Base-by-base conservation (phyloP, 2,329 filamentous ascomycete species). In the Gaeumannomyces sp. region DNA sequence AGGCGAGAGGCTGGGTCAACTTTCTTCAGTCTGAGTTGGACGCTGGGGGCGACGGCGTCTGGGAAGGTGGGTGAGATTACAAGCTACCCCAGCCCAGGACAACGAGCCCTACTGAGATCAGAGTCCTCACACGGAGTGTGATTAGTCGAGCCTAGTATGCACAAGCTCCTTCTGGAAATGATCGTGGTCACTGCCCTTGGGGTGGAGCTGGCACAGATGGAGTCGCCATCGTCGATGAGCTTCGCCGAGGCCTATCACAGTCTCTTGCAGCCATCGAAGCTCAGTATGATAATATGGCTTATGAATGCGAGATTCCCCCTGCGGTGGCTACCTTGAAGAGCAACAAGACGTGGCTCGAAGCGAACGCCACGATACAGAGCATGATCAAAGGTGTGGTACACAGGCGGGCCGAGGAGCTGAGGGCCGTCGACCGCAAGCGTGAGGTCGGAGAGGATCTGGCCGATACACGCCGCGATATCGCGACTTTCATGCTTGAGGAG, bases 281-380 rank as follows among this genome's bases (percentile, higher is more conserved):
- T 76, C 7, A 72, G 76, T 16, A 64, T 62, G 35, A 62, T 67
- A 3, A 58, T 67, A 16, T n/a, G 60, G 27, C 65, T 67, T 19
- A 53, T 27, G 61, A 61, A 64, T 29, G 61, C 31, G n/a, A 25
- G 38, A 19, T 5, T 65, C 0, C 65, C 65, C 0, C 35, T 66
- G 57, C 63, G 66, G 0, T 72, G 76, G 70, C 68, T 79, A 4
- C 78, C 78, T 0, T 80, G 1, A 65, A 75, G 62, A 74, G 75
- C 1, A 80, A 80, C 64, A 71, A 67, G 67, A 66, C 76, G 22
- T 65, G 64, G 8, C 74, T 75, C 3, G 33, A 60, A 45, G 66
- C 66, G 25, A 74, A 73, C 35, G 65, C 66, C 10, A 71, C 74
- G 64, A 71, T 80, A 13, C 69, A 73, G 31, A 66, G 67, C 33